Conservation (phyloP, 139 green algal genomes). For the Chlorella sorokiniana region DNA sequence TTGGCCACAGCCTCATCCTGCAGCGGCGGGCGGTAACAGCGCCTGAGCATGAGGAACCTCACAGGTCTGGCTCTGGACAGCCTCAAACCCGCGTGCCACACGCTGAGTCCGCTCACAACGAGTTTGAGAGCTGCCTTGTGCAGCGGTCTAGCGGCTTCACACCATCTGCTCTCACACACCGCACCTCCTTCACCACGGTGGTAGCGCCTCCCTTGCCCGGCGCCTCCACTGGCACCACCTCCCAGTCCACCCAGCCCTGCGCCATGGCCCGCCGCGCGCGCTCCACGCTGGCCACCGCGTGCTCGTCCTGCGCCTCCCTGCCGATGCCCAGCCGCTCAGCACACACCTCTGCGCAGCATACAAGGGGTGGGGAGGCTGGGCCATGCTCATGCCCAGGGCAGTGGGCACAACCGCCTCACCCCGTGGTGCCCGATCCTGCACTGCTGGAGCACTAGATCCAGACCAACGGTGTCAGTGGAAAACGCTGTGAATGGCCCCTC, state of each 20-base stretch:
- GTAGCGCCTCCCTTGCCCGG: conserved; percentile 6
- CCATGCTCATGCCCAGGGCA: background rate
- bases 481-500: too few relatives aligned
- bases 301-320: conserved; percentile 59
- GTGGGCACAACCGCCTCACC: too few relatives aligned
- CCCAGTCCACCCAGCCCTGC: conserved; percentile 51
- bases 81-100: too few relatives aligned
- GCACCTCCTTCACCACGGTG: conserved; percentile 20
- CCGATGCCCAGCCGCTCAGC: conserved; percentile 30
- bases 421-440: too few relatives aligned
- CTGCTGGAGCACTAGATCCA: too few relatives aligned
- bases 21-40: background rate
- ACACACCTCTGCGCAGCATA: conserved; percentile 16
- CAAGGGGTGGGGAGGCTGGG: background rate
- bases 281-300: conserved; percentile 67
- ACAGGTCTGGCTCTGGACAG: background rate
- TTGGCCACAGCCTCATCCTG: conserved; percentile 75
- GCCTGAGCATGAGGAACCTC: background rate
- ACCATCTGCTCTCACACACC: too few relatives aligned
- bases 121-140: too few relatives aligned
- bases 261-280: conserved; percentile 54
- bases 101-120: too few relatives aligned
- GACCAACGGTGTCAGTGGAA: too few relatives aligned
- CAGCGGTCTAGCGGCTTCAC: too few relatives aligned
- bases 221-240: conserved; percentile 69